phyloP scores from a whole-genome alignment of 148 eudicot genomes.

The Rhododendron simsii region DNA sequence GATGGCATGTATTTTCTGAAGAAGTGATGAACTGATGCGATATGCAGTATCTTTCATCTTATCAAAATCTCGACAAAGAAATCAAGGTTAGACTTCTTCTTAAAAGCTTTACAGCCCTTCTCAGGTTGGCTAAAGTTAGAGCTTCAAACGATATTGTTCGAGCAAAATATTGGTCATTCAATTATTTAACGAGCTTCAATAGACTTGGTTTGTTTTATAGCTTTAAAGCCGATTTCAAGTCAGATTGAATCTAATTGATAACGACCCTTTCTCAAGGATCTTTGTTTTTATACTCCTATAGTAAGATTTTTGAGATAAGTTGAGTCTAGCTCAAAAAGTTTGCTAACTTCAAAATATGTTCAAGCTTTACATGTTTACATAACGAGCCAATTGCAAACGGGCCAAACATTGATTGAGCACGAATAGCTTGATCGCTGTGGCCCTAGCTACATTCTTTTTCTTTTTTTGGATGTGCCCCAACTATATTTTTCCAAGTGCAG shows the following conservation, averaged over 20 bases:
- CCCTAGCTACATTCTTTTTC: too few species aligned
- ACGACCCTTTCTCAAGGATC: not conserved
- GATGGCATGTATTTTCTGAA: conserved; percentile 76
- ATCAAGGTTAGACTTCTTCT: not conserved
- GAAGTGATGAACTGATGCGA: conserved; percentile 37
- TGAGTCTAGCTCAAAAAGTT: too few species aligned
- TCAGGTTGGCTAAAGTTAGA: not conserved
- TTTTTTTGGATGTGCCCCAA: too few species aligned
- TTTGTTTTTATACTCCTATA: not conserved
- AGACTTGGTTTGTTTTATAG: not conserved
- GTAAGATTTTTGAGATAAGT: too few species aligned
- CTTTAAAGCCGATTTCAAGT: not conserved
- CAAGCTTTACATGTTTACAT: too few species aligned
- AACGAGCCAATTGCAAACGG: too few species aligned
- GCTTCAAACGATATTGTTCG: not conserved
- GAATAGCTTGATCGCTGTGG: too few species aligned
- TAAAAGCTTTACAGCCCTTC: not conserved
- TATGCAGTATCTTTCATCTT: not conserved
- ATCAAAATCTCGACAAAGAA: not conserved
- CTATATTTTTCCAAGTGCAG: too few species aligned
- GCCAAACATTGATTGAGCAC: too few species aligned
- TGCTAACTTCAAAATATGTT: too few species aligned
- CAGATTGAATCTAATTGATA: not conserved
- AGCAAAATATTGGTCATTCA: not conserved
- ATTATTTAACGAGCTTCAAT: not conserved